Evolutionary conservation across 2,329 filamentous ascomycete species (phyloP).

Genomic region (Fusarium xylarioides): DNA sequence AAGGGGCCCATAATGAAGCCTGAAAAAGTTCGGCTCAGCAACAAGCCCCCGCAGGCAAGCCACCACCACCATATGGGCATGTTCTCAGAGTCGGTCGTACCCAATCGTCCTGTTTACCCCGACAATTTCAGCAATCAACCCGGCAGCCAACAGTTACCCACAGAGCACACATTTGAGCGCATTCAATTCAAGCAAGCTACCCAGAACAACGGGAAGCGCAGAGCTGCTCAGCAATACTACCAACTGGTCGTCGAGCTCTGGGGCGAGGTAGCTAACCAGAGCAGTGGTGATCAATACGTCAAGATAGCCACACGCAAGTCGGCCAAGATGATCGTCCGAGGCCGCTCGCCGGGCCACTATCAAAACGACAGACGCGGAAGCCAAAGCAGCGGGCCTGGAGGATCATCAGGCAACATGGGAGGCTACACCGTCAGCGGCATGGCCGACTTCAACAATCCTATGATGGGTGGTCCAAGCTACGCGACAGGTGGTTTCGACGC

Average conservation of each 20-base stretch:
- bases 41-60: conserved; percentile 68
- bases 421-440: conserved; percentile 46
- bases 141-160: conserved; percentile 52
- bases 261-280: conserved; percentile 68
- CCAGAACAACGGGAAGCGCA: conserved; percentile 90
- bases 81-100: conserved; percentile 51
- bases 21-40: conserved; percentile 71
- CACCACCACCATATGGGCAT: conserved; percentile 57
- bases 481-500: conserved; percentile 40
- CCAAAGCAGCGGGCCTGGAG: conserved; percentile 72
- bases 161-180: conserved; percentile 78
- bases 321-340: conserved; percentile 86
- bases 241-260: conserved; percentile 88
- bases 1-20: conserved; percentile 84
- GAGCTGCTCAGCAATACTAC: conserved; percentile 92
- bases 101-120: conserved; percentile 50
- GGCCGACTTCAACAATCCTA: conserved; percentile 43
- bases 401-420: conserved; percentile 70
- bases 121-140: conserved; percentile 49
- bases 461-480: conserved; percentile 49
- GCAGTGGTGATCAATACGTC: conserved; percentile 64
- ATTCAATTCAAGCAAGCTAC: conserved; percentile 96
- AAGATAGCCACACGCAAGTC: conserved; percentile 78
- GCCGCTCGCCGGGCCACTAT: conserved; percentile 83
- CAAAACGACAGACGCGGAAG: conserved; percentile 75